A percentile compares a stretch with the other conserved stretches of the same genome.
phyloP scores from a whole-genome alignment of 2,329 filamentous ascomycete genomes.

The Helicocarpus griseus region DNA sequence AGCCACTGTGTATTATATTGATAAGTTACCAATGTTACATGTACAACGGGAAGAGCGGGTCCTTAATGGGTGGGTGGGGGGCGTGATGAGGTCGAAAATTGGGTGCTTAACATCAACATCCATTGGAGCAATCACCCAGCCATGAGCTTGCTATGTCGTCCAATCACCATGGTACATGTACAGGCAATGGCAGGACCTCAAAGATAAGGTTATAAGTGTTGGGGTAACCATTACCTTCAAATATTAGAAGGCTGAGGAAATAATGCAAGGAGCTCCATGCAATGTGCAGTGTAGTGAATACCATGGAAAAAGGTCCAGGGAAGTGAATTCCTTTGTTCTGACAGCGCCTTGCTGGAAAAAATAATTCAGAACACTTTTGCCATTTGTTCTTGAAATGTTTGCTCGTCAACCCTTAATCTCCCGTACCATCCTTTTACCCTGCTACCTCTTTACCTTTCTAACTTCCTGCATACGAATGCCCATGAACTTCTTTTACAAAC shows the following conservation, averaged over 20 bases:
- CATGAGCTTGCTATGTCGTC: background rate
- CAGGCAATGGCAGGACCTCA: background rate
- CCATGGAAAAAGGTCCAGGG: background rate
- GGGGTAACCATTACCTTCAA: background rate
- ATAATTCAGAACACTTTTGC: background rate
- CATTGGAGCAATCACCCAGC: background rate
- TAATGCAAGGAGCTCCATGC: background rate
- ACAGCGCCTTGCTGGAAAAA: background rate
- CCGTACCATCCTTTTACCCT: background rate
- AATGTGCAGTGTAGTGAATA: background rate
- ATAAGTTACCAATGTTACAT: too few species aligned
- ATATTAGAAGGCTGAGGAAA: background rate
- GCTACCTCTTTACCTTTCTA: too few species aligned
- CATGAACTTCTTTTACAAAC: background rate
- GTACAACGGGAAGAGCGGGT: too few species aligned
- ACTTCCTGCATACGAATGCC: background rate
- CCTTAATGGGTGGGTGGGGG: background rate
- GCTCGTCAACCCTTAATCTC: background rate
- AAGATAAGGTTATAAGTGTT: background rate
- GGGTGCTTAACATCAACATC: background rate
- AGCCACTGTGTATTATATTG: too few species aligned
- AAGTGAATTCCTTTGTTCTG: constrained; percentile 5
- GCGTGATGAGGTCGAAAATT: background rate
- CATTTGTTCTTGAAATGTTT: background rate
- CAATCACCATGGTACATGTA: background rate